Base-by-base conservation (phyloP, 441 rosid species). In the Corymbia calophylla region DNA sequence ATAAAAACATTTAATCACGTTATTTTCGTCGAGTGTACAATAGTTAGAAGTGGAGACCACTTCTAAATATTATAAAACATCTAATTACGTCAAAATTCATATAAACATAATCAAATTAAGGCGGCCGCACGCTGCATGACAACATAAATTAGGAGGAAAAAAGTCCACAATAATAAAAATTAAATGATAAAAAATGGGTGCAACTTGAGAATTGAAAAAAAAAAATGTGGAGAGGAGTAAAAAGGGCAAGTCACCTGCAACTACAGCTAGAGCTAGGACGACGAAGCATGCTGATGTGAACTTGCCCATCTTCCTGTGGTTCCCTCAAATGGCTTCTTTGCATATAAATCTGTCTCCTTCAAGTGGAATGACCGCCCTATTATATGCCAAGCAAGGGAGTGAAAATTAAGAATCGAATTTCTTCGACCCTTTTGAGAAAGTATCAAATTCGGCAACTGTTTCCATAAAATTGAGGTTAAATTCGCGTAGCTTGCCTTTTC, bases 331-430 rank as follows among this genome's bases (percentile, higher is more conserved):
- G 31, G 66, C 66, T 60, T 60, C 31, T 60, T 60, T 60, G 66
- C n/a, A 12, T 60, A 27, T 27, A 29, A 25, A 12, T 60, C 0
- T 5, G 64, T 58, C n/a, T 25, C 64, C 3, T 55, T 55, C 58
- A 21, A 23, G 21, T 19, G 58, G 58, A 58, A 1, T 11, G 15
- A 0, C 3, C n/a, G 6, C 7, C 64, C n/a, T 58, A n/a, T 58
- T 58, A 58, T 58, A 58, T 0, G 0, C 68, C 15, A 14, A 62
- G 70, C 70, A 62, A 29, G 70, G 70, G 12, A 16, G 68, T 29
- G 68, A 29, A 62, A 62, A 62, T 62, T 29, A 62, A 64, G 68
- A 6, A 15, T 64, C 9, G 15, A 15, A n/a, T 64, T 64, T 64
- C 19, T 15, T 64, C 7, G 70, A 64, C 19, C 70, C 70, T n/a